These are phyloP conservation scores for Bonia amplexicaulis DNA, from an alignment of 176 grass and related monocot genomes.

Conservation along the genomic window DNA sequence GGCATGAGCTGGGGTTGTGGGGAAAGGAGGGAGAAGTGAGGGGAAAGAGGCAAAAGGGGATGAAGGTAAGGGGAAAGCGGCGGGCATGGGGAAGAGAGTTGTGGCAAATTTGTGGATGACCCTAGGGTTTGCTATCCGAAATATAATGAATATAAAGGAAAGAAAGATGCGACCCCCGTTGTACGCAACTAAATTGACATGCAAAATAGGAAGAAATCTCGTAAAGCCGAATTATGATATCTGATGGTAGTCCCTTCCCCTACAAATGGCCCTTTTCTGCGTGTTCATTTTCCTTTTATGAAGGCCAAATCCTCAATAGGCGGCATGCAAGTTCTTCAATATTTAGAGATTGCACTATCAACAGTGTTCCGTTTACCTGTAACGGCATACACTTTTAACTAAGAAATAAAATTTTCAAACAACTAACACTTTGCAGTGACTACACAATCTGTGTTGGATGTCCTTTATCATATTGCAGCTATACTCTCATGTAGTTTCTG, in stretches of 20 bases:
- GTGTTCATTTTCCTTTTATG: not conserved
- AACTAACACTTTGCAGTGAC: not conserved
- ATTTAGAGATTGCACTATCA: not conserved
- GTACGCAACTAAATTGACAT: not conserved
- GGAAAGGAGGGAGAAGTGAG: not conserved
- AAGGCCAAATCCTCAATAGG: not conserved
- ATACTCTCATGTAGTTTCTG: not conserved
- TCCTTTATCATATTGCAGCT: not conserved
- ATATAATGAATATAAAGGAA: not conserved
- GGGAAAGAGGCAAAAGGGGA: not conserved
- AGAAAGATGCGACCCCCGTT: not conserved
- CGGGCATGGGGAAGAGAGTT: not conserved
- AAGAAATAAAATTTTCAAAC: not conserved
- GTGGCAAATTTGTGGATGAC: not conserved
- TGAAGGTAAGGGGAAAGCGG: not conserved
- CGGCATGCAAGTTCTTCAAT: not conserved
- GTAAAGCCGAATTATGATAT: not conserved
- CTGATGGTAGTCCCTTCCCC: not conserved
- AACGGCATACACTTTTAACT: not conserved
- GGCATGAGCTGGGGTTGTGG: not conserved
- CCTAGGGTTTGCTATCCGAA: not conserved
- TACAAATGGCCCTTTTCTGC: not conserved
- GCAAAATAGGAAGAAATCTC: not conserved
- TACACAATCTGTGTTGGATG: not conserved
- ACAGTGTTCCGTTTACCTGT: not conserved